Evolutionary conservation across 345 rosid genomes (phyloP), one percentile per base, ranked within the genome.

Genomic region (Capsella bursapastoris): DNA sequence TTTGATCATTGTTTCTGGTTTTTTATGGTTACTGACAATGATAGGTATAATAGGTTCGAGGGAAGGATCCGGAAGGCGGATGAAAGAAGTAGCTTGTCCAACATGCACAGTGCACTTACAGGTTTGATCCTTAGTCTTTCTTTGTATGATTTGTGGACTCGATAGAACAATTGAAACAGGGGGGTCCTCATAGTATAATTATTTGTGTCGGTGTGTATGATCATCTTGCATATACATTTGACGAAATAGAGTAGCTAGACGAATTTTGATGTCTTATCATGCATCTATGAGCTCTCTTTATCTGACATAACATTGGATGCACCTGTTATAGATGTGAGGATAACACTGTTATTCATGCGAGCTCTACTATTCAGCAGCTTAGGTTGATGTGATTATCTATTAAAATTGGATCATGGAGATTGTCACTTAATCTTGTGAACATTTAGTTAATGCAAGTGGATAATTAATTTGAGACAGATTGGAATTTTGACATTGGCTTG

Each of bases 31-130:
- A 13, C 28, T 55, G 75, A 61, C 22, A 31, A 48, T 22, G 58
- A 16, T 40, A 15, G 15, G 38, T 64, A 73, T 50, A 51, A 32
- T 83, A 89, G 97, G 91, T 60, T 84, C 89, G 59, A 80, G 89
- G 7, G 88, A 89, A 74, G 88, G 79, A 71, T 81, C 93, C 68
- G 96, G 95, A 51, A 86, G 76, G 85, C 88, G 94, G 75, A 96
- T 88, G 97, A 90, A 86, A 77, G 99, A 96, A 86, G 97, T 96
- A 73, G 98, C 88, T 35, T 92, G 99, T 81, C 99, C 99, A 40
- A 96, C 89, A 25, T 96, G 99, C 82, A 96, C 99, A 4, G 97
- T 96, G 45, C 99, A 90, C 82, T 82, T 92, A 73, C 98, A 96
- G 98, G 99, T 92, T 45, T 57, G 82, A 60, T 47, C 50, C 47